Evolutionary conservation across 176 grass and related monocot genomes (phyloP), one percentile per base, ranked within the genome.

Genomic region (Paspalum vaginatum): DNA sequence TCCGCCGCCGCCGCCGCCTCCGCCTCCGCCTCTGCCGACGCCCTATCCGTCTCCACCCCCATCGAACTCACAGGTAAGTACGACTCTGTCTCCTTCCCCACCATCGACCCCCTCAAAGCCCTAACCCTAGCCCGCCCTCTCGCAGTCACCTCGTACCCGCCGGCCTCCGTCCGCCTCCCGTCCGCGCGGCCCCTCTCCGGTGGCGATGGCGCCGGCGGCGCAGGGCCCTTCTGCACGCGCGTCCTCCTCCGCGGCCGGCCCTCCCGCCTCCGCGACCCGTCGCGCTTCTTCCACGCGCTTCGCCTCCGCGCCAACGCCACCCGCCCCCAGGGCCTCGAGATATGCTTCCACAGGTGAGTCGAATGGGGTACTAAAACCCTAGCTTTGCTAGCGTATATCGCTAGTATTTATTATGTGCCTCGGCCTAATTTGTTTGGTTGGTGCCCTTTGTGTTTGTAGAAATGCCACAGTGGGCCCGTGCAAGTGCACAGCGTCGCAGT

Each of bases 341-440:
- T 98, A 20, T 98, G 96, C 90, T 93, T 98, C 61, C 96, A 98
- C 81, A 45, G 82, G 96, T 98, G 80, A 72, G 77, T 76, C 51
- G 54, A 13, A 48, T 22, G 51, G 5, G 14, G 43, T 32, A 73
- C 11, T 4, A 6, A 84, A 81, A 72, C 69, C 88, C 78, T 83
- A 63, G 64, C 72, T 73, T 80, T 61, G 40, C 22, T 84, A 16
- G 38, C 10, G 2, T 48, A 15, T 14, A 9, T 3, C 15, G 3
- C 39, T 52, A 11, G 20, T 24, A 41, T 17, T 26, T 22, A 24
- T 26, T 22, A 24, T 26, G 49, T 24, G 25, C 20, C 39, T 73
- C 22, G 15, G 14, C 16, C 26, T 74, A 12, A 85, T 57, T 77
- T 64, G 39, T 49, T 32, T 42, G 26, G 47, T 3, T 41, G 12